phyloP scores from a whole-genome alignment of 305 asterid genomes.

The Fraxinus baroniana region DNA sequence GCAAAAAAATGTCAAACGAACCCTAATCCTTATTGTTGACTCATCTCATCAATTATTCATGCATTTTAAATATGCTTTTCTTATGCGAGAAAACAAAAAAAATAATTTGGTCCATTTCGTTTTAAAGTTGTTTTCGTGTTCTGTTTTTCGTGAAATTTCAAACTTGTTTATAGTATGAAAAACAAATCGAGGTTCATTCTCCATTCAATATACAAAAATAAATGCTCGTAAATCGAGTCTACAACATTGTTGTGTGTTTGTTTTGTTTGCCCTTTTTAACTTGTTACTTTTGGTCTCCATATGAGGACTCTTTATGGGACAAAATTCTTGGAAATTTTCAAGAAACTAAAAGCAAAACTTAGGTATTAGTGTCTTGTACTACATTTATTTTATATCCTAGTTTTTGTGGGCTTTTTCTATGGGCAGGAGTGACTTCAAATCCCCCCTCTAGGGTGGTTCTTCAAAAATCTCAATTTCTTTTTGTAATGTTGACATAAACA shows the following conservation, averaged over 20 bases:
- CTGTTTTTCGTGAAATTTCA: not conserved
- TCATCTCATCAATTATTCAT: not conserved
- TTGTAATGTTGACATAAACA: not conserved
- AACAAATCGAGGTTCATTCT: not conserved
- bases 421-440: not conserved
- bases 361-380: not conserved
- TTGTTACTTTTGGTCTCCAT: not conserved
- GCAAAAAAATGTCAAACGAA: too few relatives aligned
- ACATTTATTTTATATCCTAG: not conserved
- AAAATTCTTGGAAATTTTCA: not conserved
- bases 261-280: not conserved
- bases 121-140: not conserved
- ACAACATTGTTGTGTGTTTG: not conserved
- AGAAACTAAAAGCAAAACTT: not conserved
- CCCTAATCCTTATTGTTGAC: not conserved
- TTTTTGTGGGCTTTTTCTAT: not conserved
- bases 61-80: not conserved
- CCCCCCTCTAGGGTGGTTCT: not conserved
- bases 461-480: not conserved
- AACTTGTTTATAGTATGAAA: not conserved
- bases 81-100: not conserved
- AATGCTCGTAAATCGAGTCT: not conserved
- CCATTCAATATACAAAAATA: not conserved
- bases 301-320: not conserved
- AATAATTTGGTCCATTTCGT: not conserved